These are phyloP conservation scores for Blastobotrys petasosporus DNA, from an alignment of 1,139 yeast species.

Conservation along the genomic window DNA sequence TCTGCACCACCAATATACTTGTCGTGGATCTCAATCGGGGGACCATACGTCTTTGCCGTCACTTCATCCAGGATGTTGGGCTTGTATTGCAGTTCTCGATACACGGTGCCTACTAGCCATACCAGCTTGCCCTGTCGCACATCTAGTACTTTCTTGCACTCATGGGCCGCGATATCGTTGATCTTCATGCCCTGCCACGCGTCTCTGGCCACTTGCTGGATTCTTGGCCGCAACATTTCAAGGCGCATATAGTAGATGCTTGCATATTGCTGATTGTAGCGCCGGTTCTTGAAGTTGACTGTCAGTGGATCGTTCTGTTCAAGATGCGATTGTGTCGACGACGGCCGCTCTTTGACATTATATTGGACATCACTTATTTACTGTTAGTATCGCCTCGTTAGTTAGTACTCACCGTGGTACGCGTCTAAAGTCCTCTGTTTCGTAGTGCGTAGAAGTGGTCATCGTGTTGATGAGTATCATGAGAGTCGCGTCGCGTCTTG, in stretches of 20 bases:
- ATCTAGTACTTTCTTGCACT: slow-evolving; percentile 67
- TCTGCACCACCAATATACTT: slow-evolving; percentile 48
- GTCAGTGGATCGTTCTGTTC: slow-evolving; percentile 5
- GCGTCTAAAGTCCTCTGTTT: slow-evolving; percentile 7
- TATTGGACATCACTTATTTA: too few species aligned
- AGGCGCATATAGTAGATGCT: slow-evolving; percentile 66
- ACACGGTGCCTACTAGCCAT: slow-evolving; percentile 90
- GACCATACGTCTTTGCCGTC: slow-evolving; percentile 43
- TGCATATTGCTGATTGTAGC: slow-evolving; percentile 67
- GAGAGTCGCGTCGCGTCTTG: too few species aligned
- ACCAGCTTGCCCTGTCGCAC: slow-evolving; percentile 62
- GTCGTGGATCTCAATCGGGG: slow-evolving; percentile 34
- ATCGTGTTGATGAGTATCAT: neutral
- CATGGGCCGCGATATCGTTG: slow-evolving; percentile 33
- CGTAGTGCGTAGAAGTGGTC: slow-evolving; percentile 7
- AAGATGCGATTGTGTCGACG: neutral
- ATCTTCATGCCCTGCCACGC: slow-evolving; percentile 46
- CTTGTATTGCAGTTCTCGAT: slow-evolving; percentile 76
- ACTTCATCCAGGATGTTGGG: slow-evolving; percentile 83
- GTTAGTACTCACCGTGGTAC: neutral
- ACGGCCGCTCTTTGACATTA: neutral
- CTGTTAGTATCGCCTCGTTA: too few species aligned
- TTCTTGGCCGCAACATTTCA: slow-evolving; percentile 47
- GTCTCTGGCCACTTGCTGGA: slow-evolving; percentile 42
- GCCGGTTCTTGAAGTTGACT: slow-evolving; percentile 33